Percentiles rank a stretch among this genome's conserved stretches.
phyloP scores from a whole-genome alignment of 768 basidiomycete species.

The Trametes punicea region DNA sequence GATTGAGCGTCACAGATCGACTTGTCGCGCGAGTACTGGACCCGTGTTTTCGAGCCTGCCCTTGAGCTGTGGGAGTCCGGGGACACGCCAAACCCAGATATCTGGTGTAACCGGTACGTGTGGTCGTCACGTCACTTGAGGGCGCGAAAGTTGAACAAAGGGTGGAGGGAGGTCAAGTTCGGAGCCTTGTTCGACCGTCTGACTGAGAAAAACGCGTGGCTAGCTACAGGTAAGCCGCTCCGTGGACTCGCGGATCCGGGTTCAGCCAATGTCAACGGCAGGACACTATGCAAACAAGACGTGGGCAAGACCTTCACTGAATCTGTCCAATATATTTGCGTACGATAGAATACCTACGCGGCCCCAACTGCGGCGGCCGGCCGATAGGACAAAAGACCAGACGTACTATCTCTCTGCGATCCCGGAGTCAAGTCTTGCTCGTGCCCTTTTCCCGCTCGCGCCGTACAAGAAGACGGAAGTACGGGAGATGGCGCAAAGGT shows the following conservation, averaged over 20 bases:
- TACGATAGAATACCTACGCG: slow-evolving; percentile 15
- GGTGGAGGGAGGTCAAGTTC: slow-evolving; percentile 81
- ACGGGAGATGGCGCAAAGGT: slow-evolving; percentile 61
- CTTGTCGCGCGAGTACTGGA: slow-evolving; percentile 90
- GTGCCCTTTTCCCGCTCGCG: slow-evolving; percentile 80
- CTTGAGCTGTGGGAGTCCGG: slow-evolving; percentile 75
- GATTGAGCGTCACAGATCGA: slow-evolving; percentile 54
- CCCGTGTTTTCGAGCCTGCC: slow-evolving; percentile 84
- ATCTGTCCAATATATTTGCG: slow-evolving; percentile 4
- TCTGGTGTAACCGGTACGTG: slow-evolving; percentile 81
- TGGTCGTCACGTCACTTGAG: not conserved
- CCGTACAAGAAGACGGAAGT: slow-evolving; percentile 66
- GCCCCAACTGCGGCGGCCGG: slow-evolving; percentile 39
- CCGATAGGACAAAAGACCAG: slow-evolving; percentile 79
- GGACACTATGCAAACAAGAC: slow-evolving; percentile 85
- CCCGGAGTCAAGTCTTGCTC: slow-evolving; percentile 56
- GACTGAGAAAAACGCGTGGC: slow-evolving; percentile 48
- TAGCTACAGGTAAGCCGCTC: slow-evolving; percentile 70
- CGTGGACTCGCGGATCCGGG: not conserved
- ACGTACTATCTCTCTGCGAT: slow-evolving; percentile 87
- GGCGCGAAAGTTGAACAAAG: too few species aligned
- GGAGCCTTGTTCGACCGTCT: slow-evolving; percentile 73
- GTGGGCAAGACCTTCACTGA: slow-evolving; percentile 34
- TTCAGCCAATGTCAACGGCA: slow-evolving; percentile 23
- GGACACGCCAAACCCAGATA: slow-evolving; percentile 87